Evolutionary conservation across 2,329 filamentous ascomycete genomes (phyloP).

Genomic region (Aspergillus fischeri): DNA sequence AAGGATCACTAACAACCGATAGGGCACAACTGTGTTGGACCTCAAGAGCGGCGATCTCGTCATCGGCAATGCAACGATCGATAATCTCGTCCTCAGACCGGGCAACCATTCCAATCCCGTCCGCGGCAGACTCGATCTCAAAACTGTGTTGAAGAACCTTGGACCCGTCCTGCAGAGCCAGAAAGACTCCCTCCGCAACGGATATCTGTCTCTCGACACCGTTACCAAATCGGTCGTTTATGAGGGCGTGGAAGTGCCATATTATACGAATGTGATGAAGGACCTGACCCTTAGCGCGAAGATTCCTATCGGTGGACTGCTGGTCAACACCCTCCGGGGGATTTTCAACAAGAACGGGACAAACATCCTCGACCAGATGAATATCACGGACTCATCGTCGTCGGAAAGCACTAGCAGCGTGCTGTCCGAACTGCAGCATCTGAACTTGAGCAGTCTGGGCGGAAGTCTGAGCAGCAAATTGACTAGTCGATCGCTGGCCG

Average conservation of each 20-base stretch:
- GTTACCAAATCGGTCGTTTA: slow-evolving; percentile 25
- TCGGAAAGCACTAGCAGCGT: slow-evolving; percentile 1
- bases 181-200: slow-evolving; percentile 19
- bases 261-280: slow-evolving; percentile 33
- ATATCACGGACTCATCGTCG: slow-evolving; percentile 6
- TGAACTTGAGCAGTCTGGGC: slow-evolving; percentile 11
- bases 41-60: slow-evolving; percentile 45
- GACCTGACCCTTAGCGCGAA: slow-evolving; percentile 27
- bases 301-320: slow-evolving; percentile 21
- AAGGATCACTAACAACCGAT: not conserved
- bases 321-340: slow-evolving; percentile 29
- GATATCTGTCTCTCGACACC: slow-evolving; percentile 25
- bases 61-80: slow-evolving; percentile 49
- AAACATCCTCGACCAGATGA: slow-evolving; percentile 8
- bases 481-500: not conserved
- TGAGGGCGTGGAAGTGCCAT: slow-evolving; percentile 29
- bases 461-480: not conserved
- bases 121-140: slow-evolving; percentile 46
- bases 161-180: slow-evolving; percentile 23
- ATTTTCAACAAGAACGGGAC: slow-evolving; percentile 14
- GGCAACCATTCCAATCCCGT: slow-evolving; percentile 51
- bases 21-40: slow-evolving; percentile 52
- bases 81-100: slow-evolving; percentile 50
- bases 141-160: slow-evolving; percentile 28
- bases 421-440: not conserved